Percentiles rank a stretch among this genome's conserved stretches.
phyloP scores from a whole-genome alignment of 208 protist genomes.

The Angomonas deanei region DNA sequence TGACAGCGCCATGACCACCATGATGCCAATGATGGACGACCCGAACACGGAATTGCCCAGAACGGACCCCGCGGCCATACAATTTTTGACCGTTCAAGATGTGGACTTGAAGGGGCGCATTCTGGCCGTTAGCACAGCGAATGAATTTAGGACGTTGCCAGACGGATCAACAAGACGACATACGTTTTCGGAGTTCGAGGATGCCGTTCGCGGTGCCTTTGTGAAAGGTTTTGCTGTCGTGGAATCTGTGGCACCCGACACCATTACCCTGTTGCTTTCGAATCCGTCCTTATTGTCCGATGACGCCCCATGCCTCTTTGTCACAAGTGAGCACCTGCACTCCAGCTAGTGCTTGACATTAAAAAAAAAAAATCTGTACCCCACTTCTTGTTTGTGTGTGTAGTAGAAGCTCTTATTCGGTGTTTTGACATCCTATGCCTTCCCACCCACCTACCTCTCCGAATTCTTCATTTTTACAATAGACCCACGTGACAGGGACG shows the following conservation, averaged over 20 bases:
- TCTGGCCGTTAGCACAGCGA: conserved; percentile 45
- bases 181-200: conserved; percentile 42
- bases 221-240: conserved; percentile 61
- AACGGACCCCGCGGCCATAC: conserved; percentile 30
- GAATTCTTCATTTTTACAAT: too few relatives aligned
- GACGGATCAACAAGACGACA: conserved; percentile 46
- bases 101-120: conserved; percentile 52
- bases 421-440: too few relatives aligned
- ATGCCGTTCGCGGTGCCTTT: conserved; percentile 16
- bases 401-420: background rate
- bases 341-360: background rate
- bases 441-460: too few relatives aligned
- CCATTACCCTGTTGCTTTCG: conserved; percentile 42
- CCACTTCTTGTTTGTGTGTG: background rate
- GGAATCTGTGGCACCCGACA: conserved; percentile 29
- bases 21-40: conserved; percentile 71
- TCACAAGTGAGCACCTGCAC: conserved; percentile 33
- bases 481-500: background rate
- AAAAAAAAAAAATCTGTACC: conserved; percentile 6
- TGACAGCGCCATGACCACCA: conserved; percentile 30
- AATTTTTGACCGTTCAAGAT: conserved; percentile 39
- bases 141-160: conserved; percentile 33
- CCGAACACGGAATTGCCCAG: conserved; percentile 7
- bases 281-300: conserved; percentile 30
- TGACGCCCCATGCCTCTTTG: conserved; percentile 42